Percentiles rank a stretch among this genome's conserved stretches.
These are phyloP conservation scores for Rhizopus delemar DNA, from an alignment of 371 early-diverging fungal species.

Conservation along the genomic window DNA sequence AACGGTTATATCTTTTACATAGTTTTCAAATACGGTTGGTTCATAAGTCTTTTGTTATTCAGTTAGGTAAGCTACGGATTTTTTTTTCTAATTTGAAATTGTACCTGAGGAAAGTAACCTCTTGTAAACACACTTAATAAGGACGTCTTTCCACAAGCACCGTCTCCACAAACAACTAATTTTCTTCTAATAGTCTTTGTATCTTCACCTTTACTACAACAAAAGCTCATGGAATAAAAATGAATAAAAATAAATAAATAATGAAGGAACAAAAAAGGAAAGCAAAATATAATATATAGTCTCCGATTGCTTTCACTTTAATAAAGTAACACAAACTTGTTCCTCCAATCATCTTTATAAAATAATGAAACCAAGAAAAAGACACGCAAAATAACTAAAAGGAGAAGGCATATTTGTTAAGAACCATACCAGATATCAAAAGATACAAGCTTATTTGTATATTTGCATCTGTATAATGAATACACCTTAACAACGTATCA, in stretches of 20 bases:
- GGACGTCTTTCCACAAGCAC: slow-evolving; percentile 71
- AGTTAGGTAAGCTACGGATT: neutral
- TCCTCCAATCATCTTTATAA: too few species aligned
- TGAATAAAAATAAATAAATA: neutral
- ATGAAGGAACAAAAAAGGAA: neutral
- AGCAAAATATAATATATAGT: neutral
- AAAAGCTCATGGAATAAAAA: slow-evolving; percentile 1
- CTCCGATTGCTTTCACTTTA: neutral
- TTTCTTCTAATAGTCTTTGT: slow-evolving; percentile 17
- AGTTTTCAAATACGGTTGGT: slow-evolving; percentile 90
- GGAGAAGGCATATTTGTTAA: too few species aligned
- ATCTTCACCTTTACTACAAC: slow-evolving; percentile 1
- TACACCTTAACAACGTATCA: too few species aligned
- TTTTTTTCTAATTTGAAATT: neutral
- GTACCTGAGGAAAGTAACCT: slow-evolving; percentile 61
- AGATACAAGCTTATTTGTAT: too few species aligned
- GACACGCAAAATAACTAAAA: too few species aligned
- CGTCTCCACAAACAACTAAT: slow-evolving; percentile 52
- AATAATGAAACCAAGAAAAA: too few species aligned
- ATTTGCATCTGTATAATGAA: too few species aligned
- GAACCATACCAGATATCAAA: too few species aligned
- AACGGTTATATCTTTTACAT: slow-evolving; percentile 76
- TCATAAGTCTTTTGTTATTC: slow-evolving; percentile 37
- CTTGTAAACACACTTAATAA: slow-evolving; percentile 60
- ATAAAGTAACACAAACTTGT: too few species aligned